Evolutionary conservation across 2,329 filamentous ascomycete genomes (phyloP).

Genomic region (Calonectria hongkongensis): DNA sequence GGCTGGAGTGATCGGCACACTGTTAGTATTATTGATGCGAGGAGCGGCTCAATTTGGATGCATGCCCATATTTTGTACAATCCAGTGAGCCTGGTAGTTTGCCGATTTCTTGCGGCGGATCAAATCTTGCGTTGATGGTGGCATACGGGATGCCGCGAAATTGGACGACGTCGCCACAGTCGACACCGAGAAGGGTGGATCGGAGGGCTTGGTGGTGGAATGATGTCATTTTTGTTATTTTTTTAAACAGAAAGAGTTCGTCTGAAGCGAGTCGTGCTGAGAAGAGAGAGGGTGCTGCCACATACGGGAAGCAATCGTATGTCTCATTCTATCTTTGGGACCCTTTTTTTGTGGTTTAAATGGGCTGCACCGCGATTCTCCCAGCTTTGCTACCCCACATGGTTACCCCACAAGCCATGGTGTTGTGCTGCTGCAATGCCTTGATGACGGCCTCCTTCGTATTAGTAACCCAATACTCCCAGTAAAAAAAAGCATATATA

Average conservation of each 20-base stretch:
- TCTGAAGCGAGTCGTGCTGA: background rate
- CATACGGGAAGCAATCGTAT: background rate
- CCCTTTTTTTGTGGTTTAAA: background rate
- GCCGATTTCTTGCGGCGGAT: background rate
- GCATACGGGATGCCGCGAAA: constrained; percentile 40
- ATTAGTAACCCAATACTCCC: too few relatives aligned
- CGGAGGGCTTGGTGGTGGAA: background rate
- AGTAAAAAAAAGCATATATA: background rate
- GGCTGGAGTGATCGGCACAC: constrained; percentile 51
- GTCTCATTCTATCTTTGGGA: background rate
- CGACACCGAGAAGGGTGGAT: constrained; percentile 17
- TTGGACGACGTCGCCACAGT: constrained; percentile 1
- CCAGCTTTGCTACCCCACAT: constrained; percentile 10
- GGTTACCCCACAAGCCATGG: constrained; percentile 1
- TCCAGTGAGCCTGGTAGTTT: constrained; percentile 16
- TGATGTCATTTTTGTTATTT: background rate
- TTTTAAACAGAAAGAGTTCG: background rate
- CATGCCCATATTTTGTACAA: constrained; percentile 35
- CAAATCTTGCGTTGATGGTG: constrained; percentile 23
- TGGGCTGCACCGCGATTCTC: background rate
- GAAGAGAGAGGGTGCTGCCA: background rate
- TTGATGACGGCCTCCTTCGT: too few relatives aligned
- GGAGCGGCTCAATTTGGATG: too few relatives aligned
- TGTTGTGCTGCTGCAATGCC: background rate
- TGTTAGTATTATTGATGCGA: background rate